Evolutionary conservation across 2,329 filamentous ascomycete species (phyloP), one percentile per base, ranked within the genome.

Genomic region (Exophiala sp.): DNA sequence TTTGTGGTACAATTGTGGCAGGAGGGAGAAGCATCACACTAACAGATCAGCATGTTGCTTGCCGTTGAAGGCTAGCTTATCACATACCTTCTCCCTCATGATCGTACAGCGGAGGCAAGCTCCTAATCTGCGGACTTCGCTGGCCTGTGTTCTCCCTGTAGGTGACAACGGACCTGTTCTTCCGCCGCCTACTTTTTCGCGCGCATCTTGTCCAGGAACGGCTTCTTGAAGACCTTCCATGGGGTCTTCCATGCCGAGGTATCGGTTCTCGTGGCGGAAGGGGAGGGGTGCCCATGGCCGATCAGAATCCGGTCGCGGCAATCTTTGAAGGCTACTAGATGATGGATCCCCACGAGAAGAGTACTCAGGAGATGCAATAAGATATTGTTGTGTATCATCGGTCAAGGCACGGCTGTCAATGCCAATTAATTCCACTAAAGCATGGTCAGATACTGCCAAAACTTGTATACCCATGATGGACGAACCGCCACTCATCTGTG

Each of bases 51-150:
- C 61, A 66, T 36, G 57, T 61, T 2, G 62, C 59, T 0, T 38
- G 63, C 63, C 47, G 61, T 61, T 10, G 63, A 62, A 3, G 61
- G 62, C 1, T 63, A 64, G 21, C 14, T 14, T 20, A 18, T 12
- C 20, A 35, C 11, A 14, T 18, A 57, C 58, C 47, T 56, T 62
- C 47, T 62, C 59, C 40, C 47, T 62, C 54, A 59, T 62, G 38
- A 57, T 54, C 8, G 38, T 45, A 38, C 59, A 62, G 9, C 59
- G 59, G 18, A 61, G 57, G 32, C 59, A 61, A 36, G 59, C 59
- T 33, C 59, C 54, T 5, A 46, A 45, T 16, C 48, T 51, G 33
- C 59, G 56, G 8, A 61, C 59, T 5, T 57, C 54, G 32, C 52
- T 55, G 4, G 59, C 56, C 14, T 54, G 44, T 46, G 55, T 45